Evolutionary conservation across 1,139 yeast genomes (phyloP), one percentile per base, ranked within the genome.

Genomic region (Geotrichum macrosporum): DNA sequence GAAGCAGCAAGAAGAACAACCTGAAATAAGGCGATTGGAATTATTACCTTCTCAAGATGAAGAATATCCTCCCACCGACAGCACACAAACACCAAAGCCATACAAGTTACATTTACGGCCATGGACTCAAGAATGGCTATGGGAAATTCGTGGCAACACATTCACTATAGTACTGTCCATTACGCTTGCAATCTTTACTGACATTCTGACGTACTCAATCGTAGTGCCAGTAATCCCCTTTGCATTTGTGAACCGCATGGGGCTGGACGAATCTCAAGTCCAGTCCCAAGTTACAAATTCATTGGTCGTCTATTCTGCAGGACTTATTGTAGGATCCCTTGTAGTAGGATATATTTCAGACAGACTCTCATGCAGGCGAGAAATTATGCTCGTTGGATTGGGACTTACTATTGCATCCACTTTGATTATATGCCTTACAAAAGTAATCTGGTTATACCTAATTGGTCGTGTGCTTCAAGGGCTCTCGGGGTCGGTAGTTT

Each of bases 151-250:
- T 6, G 54, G 62, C 2, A 59, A 65, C 12, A 53, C 51, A 33
- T 30, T 48, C 15, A 50, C 57, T 35, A 61, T 65, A 36, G 57
- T 61, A 32, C 32, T 48, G 19, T 57, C 67, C 2, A 53, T 65
- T 29, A 52, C 61, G 4, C 41, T 63, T 39, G 67, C 68, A 3
- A 57, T 60, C 3, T 65, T 65, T 50, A 60, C 65, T 5, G 69
- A 65, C 46, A 52, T 59, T 2, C 63, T 64, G 43, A 52, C 64
- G 19, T 65, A 65, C 47, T 55, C 64, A 20, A 51, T 63, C 16
- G 55, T 66, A 27, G 58, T 65, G 8, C 70, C 70, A 1, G 62
- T 66, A 3, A 52, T 64, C 9, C 70, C 70, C 9, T 65, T 56
- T 50, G 67, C 65, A 9, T 56, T 66, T 22, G 54, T 47, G 16